Conservation (phyloP, 1,284 basidiomycete species). For the Malassezia psittaci region DNA sequence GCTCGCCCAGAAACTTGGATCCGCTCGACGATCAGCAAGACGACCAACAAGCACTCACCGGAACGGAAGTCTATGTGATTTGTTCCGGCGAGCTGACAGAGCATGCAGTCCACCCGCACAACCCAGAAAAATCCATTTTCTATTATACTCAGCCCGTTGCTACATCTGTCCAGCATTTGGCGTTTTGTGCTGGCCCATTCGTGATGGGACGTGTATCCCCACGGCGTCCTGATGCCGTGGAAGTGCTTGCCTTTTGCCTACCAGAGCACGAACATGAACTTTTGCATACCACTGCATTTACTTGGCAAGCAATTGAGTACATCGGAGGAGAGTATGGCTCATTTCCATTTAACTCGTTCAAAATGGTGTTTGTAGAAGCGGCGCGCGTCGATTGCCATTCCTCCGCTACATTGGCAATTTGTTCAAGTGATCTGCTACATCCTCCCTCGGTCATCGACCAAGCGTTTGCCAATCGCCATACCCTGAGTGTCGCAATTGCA, state of each 20-base stretch:
- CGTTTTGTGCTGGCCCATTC: slow-evolving; percentile 90
- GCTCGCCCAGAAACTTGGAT: slow-evolving; percentile 2
- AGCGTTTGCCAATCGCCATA: slow-evolving; percentile 77
- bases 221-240: slow-evolving; percentile 27
- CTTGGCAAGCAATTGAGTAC: slow-evolving; percentile 81
- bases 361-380: slow-evolving; percentile 89
- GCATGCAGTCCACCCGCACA: slow-evolving; percentile 72
- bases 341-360: slow-evolving; percentile 86
- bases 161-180: slow-evolving; percentile 88
- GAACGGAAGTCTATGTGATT: slow-evolving; percentile 58
- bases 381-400: slow-evolving; percentile 60
- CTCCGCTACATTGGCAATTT: slow-evolving; percentile 70
- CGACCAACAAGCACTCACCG: neutral
- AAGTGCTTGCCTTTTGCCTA: slow-evolving; percentile 83
- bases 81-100: slow-evolving; percentile 68
- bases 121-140: slow-evolving; percentile 87
- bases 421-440: slow-evolving; percentile 73
- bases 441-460: slow-evolving; percentile 85
- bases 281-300: slow-evolving; percentile 61
- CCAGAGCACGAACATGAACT: slow-evolving; percentile 68
- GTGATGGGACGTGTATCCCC: slow-evolving; percentile 26
- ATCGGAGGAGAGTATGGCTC: slow-evolving; percentile 86
- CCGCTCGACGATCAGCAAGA: neutral
- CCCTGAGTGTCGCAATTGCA: slow-evolving; percentile 68
- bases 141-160: slow-evolving; percentile 77